These are phyloP conservation scores for Ophiostoma australiae DNA, from an alignment of 2,329 filamentous ascomycete species.

Conservation along the genomic window DNA sequence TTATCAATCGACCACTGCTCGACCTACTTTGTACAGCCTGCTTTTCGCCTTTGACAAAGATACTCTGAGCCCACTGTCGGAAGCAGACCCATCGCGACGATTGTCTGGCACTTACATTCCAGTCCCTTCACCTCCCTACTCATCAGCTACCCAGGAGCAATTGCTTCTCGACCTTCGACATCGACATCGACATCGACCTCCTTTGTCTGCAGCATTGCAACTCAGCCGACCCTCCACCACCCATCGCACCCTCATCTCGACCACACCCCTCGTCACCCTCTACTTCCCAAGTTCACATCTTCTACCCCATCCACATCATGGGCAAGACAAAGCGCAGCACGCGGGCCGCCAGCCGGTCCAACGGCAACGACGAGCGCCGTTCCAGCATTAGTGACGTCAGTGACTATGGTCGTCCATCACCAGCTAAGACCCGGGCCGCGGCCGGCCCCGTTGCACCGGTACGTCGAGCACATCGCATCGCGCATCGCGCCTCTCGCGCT, in stretches of 20 bases:
- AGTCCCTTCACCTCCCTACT: too few species aligned
- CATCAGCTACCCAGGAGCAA: neutral
- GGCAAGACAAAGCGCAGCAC: slow-evolving; percentile 47
- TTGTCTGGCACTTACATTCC: neutral
- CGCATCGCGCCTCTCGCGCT: slow-evolving; percentile 3
- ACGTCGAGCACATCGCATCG: neutral
- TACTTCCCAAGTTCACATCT: neutral
- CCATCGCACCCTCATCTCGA: neutral
- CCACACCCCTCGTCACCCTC: neutral
- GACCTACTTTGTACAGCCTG: neutral
- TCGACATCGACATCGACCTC: neutral
- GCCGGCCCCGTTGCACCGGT: slow-evolving; percentile 30
- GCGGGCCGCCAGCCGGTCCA: slow-evolving; percentile 51
- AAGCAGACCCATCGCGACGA: neutral
- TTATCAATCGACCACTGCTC: slow-evolving; percentile 14
- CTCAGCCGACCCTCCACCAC: neutral
- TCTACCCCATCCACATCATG: slow-evolving; percentile 26
- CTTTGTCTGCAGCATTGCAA: neutral
- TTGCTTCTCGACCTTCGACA: neutral
- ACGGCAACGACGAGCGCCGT: slow-evolving; percentile 52
- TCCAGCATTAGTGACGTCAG: slow-evolving; percentile 63
- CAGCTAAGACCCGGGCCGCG: slow-evolving; percentile 31
- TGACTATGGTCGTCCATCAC: slow-evolving; percentile 27
- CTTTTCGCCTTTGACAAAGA: neutral
- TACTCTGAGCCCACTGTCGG: neutral